Percentiles rank a stretch among this genome's conserved stretches.
Conservation (phyloP, 73 alveolate genomes). For the Effrenium voratum region DNA sequence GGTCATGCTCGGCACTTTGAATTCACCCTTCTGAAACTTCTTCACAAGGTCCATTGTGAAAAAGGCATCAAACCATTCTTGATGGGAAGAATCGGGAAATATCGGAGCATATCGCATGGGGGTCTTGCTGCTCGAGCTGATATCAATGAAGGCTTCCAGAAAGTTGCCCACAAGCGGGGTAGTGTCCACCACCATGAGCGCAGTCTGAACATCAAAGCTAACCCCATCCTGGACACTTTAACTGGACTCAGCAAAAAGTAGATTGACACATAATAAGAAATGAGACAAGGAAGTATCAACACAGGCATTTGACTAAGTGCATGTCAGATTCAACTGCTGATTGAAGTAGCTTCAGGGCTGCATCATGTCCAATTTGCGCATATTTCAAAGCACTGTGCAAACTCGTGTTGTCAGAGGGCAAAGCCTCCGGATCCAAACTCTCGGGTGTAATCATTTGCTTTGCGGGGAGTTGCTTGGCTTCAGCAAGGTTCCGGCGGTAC, state of each 20-base stretch:
- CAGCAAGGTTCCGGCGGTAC: not conserved
- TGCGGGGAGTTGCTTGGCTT: not conserved
- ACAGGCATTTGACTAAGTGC: not conserved
- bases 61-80: slow-evolving; percentile 2
- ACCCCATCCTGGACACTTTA: slow-evolving; percentile 41
- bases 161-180: not conserved
- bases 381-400: not conserved
- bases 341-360: not conserved
- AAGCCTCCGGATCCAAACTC: not conserved
- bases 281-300: no score
- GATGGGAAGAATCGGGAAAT: not conserved
- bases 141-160: not conserved
- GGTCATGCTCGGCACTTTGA: not conserved
- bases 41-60: not conserved
- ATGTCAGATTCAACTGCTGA: not conserved
- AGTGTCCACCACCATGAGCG: not conserved
- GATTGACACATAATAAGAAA: no score
- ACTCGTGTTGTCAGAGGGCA: not conserved
- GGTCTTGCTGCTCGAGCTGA: not conserved
- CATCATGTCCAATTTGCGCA: slow-evolving; percentile 15
- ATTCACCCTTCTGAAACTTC: not conserved
- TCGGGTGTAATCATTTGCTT: not conserved
- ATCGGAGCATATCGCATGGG: not conserved
- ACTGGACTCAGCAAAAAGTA: no score
- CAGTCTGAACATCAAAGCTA: not conserved